Conservation (phyloP, 2,329 filamentous ascomycete genomes). For the Orbilia quercus region DNA sequence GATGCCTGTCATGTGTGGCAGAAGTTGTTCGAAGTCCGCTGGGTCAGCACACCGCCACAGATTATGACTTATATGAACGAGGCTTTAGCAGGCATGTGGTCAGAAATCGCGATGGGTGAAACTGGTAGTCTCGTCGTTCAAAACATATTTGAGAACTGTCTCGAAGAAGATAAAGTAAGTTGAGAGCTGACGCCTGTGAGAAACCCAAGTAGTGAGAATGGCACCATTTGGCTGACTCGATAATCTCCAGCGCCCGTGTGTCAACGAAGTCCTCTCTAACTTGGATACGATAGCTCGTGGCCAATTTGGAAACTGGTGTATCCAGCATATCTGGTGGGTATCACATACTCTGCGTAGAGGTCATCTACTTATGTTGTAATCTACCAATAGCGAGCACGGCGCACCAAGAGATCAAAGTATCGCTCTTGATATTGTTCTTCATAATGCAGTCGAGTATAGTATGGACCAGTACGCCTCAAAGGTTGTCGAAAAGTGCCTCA, state of each 20-base stretch:
- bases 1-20: constrained; percentile 99
- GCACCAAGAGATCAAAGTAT: constrained; percentile 88
- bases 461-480: constrained; percentile 99
- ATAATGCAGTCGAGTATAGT: constrained; percentile 93
- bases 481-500: constrained; percentile 98
- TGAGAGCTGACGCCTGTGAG: not conserved
- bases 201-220: constrained; percentile 51
- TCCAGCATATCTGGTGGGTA: constrained; percentile 85
- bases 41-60: constrained; percentile 92
- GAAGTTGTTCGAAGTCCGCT: constrained; percentile 97
- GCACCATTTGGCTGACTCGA: constrained; percentile 32
- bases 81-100: constrained; percentile 95
- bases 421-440: constrained; percentile 94
- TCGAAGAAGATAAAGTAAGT: constrained; percentile 90
- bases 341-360: not conserved
- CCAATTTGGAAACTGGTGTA: constrained; percentile 99
- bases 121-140: constrained; percentile 98
- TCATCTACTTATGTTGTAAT: not conserved
- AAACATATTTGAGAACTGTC: constrained; percentile 99
- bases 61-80: constrained; percentile 99
- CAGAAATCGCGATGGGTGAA: constrained; percentile 95
- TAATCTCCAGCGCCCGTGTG: constrained; percentile 82
- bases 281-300: constrained; percentile 97
- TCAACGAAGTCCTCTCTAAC: constrained; percentile 93
- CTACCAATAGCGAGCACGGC: constrained; percentile 76